Base-by-base conservation (phyloP, 2,329 filamentous ascomycete species). In the Cadophora gregata region DNA sequence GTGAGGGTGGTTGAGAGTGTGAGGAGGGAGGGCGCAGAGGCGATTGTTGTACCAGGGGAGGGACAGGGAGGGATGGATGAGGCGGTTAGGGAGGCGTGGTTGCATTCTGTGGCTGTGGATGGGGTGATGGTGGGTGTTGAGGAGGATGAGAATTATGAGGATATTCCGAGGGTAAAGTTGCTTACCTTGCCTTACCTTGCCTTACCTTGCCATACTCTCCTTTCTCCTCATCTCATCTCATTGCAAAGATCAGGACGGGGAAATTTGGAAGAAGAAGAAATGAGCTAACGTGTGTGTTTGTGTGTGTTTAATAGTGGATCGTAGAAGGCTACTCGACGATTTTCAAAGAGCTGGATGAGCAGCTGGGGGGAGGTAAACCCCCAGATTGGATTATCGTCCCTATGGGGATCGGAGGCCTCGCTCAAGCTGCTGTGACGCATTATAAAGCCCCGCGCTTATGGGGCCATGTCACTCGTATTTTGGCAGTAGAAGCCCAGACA, bases 101-200 rank as follows among this genome's bases (percentile, higher is more conserved):
- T 60, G 58, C 58, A 60, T 48, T 48, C 38, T 47, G 58, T 60
- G 58, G 58, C 58, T 47, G 29, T 33, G 25, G 58, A 60, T 60
- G 58, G 58, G 25, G 58, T 60, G 16, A 10, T 60, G 42, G 45
- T 60, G 29, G 58, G 14, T 47, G 4, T 60, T 10, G 58, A 60
- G 25, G 58, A 60, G n/a, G 58, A 60, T 47, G 58, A 60, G 45
- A 60, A 60, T 24, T 60, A 60, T 36, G 58, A 60, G 58, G 58
- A 60, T 60, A 48, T 60, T 50, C 58, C 58, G 25, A 47, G 29
- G n/a, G 58, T 50, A 47, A 6, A 33, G 27, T 10, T n/a, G 9
- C 21, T 31, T n/a, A n/a, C n/a, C n/a, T n/a, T n/a, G n/a, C n/a
- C n/a, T n/a, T n/a, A n/a, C n/a, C n/a, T n/a, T n/a, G 31, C 31